Evolutionary conservation across 305 asterid species (phyloP).

Genomic region (Stenogyne calaminthoides): DNA sequence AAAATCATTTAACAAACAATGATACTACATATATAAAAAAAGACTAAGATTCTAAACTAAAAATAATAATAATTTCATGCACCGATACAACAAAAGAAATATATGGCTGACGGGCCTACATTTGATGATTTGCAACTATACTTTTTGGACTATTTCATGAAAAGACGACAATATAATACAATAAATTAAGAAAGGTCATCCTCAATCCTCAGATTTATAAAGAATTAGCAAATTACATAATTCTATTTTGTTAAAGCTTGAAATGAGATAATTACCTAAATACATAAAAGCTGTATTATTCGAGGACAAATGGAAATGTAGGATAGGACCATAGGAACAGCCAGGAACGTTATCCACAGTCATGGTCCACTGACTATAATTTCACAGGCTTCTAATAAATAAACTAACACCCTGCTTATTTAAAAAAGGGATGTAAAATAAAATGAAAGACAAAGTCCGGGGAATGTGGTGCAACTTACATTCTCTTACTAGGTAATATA

Average conservation of each 20-base stretch:
- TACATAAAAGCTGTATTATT: constrained; percentile 1
- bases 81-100: too few relatives aligned
- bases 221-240: neutral
- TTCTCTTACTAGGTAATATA: neutral
- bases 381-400: neutral
- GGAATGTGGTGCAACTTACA: too few relatives aligned
- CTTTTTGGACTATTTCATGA: neutral
- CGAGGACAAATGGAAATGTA: neutral
- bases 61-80: too few relatives aligned
- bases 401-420: too few relatives aligned
- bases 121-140: constrained; percentile 2
- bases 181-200: neutral
- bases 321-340: constrained; percentile 9
- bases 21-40: constrained; percentile 27
- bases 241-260: neutral
- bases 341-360: constrained; percentile 28
- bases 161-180: neutral
- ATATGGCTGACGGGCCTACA: constrained; percentile 15
- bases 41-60: constrained; percentile 12
- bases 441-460: too few relatives aligned
- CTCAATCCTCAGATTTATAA: neutral
- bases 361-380: constrained; percentile 23
- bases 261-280: neutral
- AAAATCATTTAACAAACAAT: constrained; percentile 35
- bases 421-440: too few relatives aligned